phyloP scores from a whole-genome alignment of 2,329 filamentous ascomycete genomes.

The Sporothrix brunneoviolacea region DNA sequence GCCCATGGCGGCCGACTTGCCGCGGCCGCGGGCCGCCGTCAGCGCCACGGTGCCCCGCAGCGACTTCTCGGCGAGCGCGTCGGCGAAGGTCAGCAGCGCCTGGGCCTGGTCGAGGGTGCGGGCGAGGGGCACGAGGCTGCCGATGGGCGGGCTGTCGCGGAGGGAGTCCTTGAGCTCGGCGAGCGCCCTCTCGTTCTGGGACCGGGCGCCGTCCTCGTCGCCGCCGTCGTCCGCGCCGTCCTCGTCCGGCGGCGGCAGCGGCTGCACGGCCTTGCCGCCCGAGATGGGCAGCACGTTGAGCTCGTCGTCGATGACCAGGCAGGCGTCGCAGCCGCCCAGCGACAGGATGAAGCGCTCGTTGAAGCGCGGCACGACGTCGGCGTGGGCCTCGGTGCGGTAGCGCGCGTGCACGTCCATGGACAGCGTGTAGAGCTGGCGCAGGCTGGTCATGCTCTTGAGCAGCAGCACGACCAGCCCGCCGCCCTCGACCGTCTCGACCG shows the following conservation, averaged over 20 bases:
- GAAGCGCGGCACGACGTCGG: slow-evolving; percentile 90
- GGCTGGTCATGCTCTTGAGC: slow-evolving; percentile 90
- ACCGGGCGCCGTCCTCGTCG: slow-evolving; percentile 41
- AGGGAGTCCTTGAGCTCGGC: slow-evolving; percentile 82
- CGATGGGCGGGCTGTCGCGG: slow-evolving; percentile 78
- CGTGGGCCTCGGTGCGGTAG: slow-evolving; percentile 93
- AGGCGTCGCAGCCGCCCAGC: slow-evolving; percentile 88
- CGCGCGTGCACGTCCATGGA: slow-evolving; percentile 97
- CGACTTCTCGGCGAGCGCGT: slow-evolving; percentile 94
- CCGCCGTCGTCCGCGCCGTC: slow-evolving; percentile 64
- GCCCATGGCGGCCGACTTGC: slow-evolving; percentile 93
- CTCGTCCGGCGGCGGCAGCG: slow-evolving; percentile 67
- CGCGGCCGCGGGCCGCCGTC: slow-evolving; percentile 87
- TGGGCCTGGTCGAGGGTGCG: slow-evolving; percentile 94
- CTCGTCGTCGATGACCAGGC: slow-evolving; percentile 94
- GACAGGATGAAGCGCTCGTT: slow-evolving; percentile 97
- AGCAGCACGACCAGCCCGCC: slow-evolving; percentile 85
- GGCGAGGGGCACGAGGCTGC: slow-evolving; percentile 74
- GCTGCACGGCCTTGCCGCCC: slow-evolving; percentile 82
- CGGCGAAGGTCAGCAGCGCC: slow-evolving; percentile 91
- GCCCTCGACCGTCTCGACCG: slow-evolving; percentile 95
- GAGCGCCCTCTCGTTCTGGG: slow-evolving; percentile 71
- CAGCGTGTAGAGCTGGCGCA: slow-evolving; percentile 94
- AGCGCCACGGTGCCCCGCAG: slow-evolving; percentile 87
- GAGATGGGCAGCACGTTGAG: slow-evolving; percentile 96